A percentile compares a stretch with the other conserved stretches of the same genome.
These are phyloP conservation scores for Amanita inopinata DNA, from an alignment of 768 basidiomycete genomes.

Conservation along the genomic window DNA sequence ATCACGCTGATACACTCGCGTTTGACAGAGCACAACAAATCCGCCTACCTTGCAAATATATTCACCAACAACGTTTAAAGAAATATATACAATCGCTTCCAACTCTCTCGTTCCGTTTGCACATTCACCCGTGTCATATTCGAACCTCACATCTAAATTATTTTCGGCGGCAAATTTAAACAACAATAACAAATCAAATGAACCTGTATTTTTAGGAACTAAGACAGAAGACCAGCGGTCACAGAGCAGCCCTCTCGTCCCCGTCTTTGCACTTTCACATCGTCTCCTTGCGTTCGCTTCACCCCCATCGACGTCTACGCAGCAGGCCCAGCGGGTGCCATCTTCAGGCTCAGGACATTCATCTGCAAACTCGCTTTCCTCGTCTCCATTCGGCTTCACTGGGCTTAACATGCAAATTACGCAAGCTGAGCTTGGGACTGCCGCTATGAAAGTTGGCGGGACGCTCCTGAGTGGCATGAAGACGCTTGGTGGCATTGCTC, in stretches of 20 bases:
- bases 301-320: conserved; percentile 9
- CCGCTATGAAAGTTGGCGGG: conserved; percentile 51
- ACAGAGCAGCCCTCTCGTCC: conserved; percentile 20
- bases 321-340: conserved; percentile 4
- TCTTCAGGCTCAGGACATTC: conserved; percentile 1
- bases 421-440: conserved; percentile 26
- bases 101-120: conserved; percentile 36
- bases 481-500: conserved; percentile 51
- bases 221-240: not conserved
- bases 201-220: conserved; percentile 8
- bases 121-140: conserved; percentile 19
- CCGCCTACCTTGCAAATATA: conserved; percentile 48
- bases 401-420: conserved; percentile 9
- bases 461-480: conserved; percentile 56
- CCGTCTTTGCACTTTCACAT: conserved; percentile 50
- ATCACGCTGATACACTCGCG: not conserved
- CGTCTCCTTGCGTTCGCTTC: conserved; percentile 55
- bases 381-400: conserved; percentile 7
- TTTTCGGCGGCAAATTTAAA: conserved; percentile 13
- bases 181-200: conserved; percentile 15
- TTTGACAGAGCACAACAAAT: conserved; percentile 43
- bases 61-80: conserved; percentile 42
- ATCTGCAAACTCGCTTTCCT: conserved; percentile 5
- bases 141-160: conserved; percentile 13
- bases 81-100: conserved; percentile 39